Conservation (phyloP, 192 early-diverging fungal species). For the Chytriomyces confervae region DNA sequence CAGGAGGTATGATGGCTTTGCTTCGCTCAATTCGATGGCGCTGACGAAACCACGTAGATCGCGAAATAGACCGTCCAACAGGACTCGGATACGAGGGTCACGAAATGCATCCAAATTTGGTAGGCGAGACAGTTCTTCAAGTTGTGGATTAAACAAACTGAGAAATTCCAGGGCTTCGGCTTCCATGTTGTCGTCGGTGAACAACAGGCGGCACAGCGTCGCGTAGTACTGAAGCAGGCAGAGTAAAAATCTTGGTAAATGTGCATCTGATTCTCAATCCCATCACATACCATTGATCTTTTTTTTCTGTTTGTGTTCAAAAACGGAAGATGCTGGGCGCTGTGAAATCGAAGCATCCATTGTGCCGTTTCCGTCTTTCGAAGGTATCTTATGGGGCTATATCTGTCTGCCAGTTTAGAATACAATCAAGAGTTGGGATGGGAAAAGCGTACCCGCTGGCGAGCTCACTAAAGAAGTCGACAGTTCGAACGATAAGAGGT, state of each 20-base stretch:
- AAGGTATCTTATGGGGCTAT: constrained; percentile 76
- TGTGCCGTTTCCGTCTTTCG: constrained; percentile 76
- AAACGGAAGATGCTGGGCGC: constrained; percentile 74
- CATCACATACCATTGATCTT: constrained; percentile 47
- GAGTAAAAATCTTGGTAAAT: constrained; percentile 8
- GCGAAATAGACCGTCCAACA: constrained; percentile 65
- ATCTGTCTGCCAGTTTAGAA: constrained; percentile 50
- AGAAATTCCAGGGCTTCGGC: constrained; percentile 74
- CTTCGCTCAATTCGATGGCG: constrained; percentile 55
- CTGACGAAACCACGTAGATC: constrained; percentile 80
- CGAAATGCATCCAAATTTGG: constrained; percentile 10
- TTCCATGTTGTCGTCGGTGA: constrained; percentile 65
- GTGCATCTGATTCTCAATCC: constrained; percentile 29
- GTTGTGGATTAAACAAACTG: constrained; percentile 65
- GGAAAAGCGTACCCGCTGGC: constrained; percentile 43
- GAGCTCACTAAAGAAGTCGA: constrained; percentile 80
- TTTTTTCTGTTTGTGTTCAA: constrained; percentile 63
- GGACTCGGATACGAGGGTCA: constrained; percentile 5
- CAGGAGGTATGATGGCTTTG: constrained; percentile 61
- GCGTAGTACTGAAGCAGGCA: constrained; percentile 70
- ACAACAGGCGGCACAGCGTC: constrained; percentile 77
- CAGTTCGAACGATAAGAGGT: constrained; percentile 63
- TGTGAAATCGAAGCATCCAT: constrained; percentile 75
- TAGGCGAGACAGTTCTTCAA: constrained; percentile 50
- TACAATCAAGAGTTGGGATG: neutral